Percentiles rank a stretch among this genome's conserved stretches.
Evolutionary conservation across 768 basidiomycete genomes (phyloP).

Genomic region (Lactarius vividus): DNA sequence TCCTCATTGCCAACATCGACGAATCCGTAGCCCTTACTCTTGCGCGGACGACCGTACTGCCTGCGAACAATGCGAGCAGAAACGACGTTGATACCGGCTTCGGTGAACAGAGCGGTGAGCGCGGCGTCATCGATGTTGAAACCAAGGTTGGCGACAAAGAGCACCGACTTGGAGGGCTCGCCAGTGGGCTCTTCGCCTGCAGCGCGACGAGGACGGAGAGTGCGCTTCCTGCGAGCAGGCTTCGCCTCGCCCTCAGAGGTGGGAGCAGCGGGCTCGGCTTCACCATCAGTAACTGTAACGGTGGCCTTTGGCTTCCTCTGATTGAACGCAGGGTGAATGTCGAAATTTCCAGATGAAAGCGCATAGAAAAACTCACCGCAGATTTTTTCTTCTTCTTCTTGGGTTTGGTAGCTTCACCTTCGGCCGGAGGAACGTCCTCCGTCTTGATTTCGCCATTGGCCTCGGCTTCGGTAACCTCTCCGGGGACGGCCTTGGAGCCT

Average conservation of each 20-base stretch:
- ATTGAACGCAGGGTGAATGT: slow-evolving; percentile 44
- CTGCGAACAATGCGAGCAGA: slow-evolving; percentile 89
- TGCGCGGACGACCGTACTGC: slow-evolving; percentile 78
- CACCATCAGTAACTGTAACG: slow-evolving; percentile 37
- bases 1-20: slow-evolving; percentile 90
- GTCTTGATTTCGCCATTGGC: slow-evolving; percentile 71
- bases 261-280: slow-evolving; percentile 39
- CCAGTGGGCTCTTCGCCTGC: slow-evolving; percentile 82
- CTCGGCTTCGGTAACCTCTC: slow-evolving; percentile 88
- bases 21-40: slow-evolving; percentile 96
- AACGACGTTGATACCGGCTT: slow-evolving; percentile 76
- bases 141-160: slow-evolving; percentile 97
- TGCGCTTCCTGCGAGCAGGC: slow-evolving; percentile 55
- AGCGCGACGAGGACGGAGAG: slow-evolving; percentile 60
- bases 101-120: slow-evolving; percentile 79
- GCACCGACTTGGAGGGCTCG: slow-evolving; percentile 83
- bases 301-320: slow-evolving; percentile 45
- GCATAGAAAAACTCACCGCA: slow-evolving; percentile 38
- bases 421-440: slow-evolving; percentile 50
- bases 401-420: slow-evolving; percentile 59
- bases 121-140: slow-evolving; percentile 88
- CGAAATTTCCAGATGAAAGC: slow-evolving; percentile 30
- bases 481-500: slow-evolving; percentile 81
- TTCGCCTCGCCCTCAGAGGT: slow-evolving; percentile 38
- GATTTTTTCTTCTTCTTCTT: slow-evolving; percentile 82